A percentile compares a stretch with the other conserved stretches of the same genome.
Conservation (phyloP, 352 stramenopile genomes). For the Phytopythium cucurbitacearum region DNA sequence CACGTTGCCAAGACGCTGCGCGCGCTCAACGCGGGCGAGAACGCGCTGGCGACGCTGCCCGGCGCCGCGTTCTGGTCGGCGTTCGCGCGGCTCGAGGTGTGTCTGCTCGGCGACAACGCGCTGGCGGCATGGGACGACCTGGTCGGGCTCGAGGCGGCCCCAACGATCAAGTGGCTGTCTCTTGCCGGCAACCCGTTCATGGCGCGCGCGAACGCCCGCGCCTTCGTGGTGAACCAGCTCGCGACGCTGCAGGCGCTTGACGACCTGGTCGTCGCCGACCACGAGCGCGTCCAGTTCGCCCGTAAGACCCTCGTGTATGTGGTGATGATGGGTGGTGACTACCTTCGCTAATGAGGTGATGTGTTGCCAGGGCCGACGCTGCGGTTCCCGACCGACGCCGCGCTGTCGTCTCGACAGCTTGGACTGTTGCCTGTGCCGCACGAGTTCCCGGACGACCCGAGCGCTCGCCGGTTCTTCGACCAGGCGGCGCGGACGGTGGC, state of each 20-base stretch:
- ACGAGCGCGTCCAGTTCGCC: constrained; percentile 51
- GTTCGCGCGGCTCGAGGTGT: constrained; percentile 43
- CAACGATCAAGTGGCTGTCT: constrained; percentile 48
- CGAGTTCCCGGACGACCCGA: constrained; percentile 42
- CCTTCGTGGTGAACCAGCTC: constrained; percentile 70
- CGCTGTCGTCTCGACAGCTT: constrained; percentile 1
- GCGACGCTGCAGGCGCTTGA: constrained; percentile 56
- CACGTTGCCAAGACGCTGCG: constrained; percentile 35
- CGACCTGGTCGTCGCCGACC: constrained; percentile 54
- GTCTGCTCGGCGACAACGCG: constrained; percentile 57
- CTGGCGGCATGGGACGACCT: constrained; percentile 41
- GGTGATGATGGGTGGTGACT: background rate
- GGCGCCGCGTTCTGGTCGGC: constrained; percentile 39
- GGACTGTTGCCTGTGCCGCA: constrained; percentile 30
- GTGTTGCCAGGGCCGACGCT: constrained; percentile 5
- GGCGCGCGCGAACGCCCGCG: constrained; percentile 38
- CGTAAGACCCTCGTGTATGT: constrained; percentile 13
- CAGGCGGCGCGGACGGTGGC: constrained; percentile 24
- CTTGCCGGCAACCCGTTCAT: constrained; percentile 64
- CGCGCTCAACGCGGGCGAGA: constrained; percentile 55
- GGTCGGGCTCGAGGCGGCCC: constrained; percentile 24
- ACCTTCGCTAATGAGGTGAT: background rate
- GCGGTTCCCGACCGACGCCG: constrained; percentile 5
- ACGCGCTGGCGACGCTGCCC: constrained; percentile 45
- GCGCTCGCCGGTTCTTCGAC: constrained; percentile 28